Evolutionary conservation across 306 rosid species (phyloP).

Genomic region (Vigna mungo): DNA sequence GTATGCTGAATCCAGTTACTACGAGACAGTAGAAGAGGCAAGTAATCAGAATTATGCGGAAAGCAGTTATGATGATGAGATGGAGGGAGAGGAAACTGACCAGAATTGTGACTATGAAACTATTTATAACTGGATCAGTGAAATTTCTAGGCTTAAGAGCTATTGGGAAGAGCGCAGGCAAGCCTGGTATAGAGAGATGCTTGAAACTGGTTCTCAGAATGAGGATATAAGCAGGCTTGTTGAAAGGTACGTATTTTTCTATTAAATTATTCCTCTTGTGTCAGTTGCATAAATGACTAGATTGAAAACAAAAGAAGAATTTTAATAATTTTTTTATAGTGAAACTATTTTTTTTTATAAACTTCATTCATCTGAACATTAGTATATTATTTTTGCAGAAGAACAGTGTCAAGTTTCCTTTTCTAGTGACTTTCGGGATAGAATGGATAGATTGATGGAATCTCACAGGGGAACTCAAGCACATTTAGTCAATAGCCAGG

Average conservation of each 20-base stretch:
- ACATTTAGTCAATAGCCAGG: conserved; percentile 38
- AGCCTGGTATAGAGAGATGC: conserved; percentile 89
- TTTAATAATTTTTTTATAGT: too few species aligned
- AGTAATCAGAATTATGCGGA: conserved; percentile 46
- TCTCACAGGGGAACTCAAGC: conserved; percentile 63
- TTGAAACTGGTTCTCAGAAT: conserved; percentile 61
- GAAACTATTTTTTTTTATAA: conserved; percentile 12
- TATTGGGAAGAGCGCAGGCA: conserved; percentile 87
- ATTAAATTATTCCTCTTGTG: neutral
- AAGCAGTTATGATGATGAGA: conserved; percentile 46
- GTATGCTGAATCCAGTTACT: conserved; percentile 31
- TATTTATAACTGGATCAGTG: conserved; percentile 72
- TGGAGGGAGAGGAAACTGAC: conserved; percentile 50
- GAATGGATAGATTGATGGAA: conserved; percentile 75
- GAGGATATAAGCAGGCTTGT: conserved; percentile 78
- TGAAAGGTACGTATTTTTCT: conserved; percentile 61
- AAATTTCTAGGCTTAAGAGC: conserved; percentile 85
- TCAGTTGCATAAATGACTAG: neutral
- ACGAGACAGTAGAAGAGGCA: conserved; percentile 28
- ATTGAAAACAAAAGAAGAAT: neutral
- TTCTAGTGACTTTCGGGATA: conserved; percentile 69
- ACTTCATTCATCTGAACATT: conserved; percentile 31
- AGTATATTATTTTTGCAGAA: conserved; percentile 55
- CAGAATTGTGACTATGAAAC: conserved; percentile 42
- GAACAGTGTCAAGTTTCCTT: conserved; percentile 83